These are phyloP conservation scores for Miscanthus sacchariflorus DNA, from an alignment of 202 grass and related monocot species.

Conservation along the genomic window DNA sequence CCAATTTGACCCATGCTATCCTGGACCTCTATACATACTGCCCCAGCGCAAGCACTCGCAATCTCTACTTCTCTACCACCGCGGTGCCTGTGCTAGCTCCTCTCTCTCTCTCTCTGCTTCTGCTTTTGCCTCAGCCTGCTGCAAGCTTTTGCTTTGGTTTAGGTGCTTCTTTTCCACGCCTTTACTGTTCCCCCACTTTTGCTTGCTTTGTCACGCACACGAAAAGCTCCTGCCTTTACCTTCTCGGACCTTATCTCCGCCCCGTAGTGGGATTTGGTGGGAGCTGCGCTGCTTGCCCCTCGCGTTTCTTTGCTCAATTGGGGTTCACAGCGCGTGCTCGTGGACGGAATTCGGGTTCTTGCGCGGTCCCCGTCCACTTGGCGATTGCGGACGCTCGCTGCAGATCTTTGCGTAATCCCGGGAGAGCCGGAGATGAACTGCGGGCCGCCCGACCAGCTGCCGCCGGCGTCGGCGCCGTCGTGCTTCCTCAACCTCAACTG, in stretches of 20 bases:
- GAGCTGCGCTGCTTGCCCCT: constrained; percentile 42
- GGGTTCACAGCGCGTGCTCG: constrained; percentile 27
- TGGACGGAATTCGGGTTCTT: constrained; percentile 20
- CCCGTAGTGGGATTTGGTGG: constrained; percentile 69
- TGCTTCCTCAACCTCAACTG: constrained; percentile 95
- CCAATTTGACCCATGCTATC: constrained; percentile 70
- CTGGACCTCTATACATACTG: constrained; percentile 57
- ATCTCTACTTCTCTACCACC: constrained; percentile 32
- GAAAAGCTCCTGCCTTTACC: constrained; percentile 74
- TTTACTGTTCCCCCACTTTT: constrained; percentile 50
- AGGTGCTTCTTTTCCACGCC: constrained; percentile 74
- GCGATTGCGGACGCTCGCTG: constrained; percentile 45
- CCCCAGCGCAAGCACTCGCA: constrained; percentile 39
- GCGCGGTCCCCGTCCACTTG: constrained; percentile 10
- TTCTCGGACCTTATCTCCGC: constrained; percentile 46
- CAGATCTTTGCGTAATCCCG: constrained; percentile 51
- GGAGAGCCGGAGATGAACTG: constrained; percentile 75
- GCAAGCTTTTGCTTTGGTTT: constrained; percentile 74
- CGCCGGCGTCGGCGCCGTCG: constrained; percentile 47
- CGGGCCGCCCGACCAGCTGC: constrained; percentile 62
- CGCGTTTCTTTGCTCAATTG: constrained; percentile 53
- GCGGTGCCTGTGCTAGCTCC: background rate
- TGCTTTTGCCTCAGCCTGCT: constrained; percentile 57
- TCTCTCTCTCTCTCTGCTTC: background rate
- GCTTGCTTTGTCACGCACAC: constrained; percentile 71